These are phyloP conservation scores for Lipomyces yamanashiensis DNA, from an alignment of 805 yeast genomes.

Conservation along the genomic window DNA sequence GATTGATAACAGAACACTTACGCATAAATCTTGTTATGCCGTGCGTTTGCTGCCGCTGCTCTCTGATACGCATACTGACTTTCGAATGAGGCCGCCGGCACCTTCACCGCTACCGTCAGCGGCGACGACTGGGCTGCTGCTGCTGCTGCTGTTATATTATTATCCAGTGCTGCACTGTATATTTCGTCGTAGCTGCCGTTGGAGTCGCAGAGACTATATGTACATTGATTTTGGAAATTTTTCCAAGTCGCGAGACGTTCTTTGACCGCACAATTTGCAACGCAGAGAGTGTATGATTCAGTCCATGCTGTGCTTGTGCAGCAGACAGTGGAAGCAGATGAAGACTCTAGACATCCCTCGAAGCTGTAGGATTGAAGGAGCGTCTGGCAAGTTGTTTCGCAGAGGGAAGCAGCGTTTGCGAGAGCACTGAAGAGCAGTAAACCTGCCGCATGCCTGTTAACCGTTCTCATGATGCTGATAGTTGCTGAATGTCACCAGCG, in stretches of 20 bases:
- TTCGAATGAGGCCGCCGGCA: background rate
- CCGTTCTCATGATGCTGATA: background rate
- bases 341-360: background rate
- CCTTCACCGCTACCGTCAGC: slow-evolving; percentile 3
- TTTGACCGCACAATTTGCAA: slow-evolving; percentile 8
- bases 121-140: background rate
- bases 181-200: slow-evolving; percentile 13
- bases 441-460: background rate
- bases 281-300: slow-evolving; percentile 17
- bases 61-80: slow-evolving; percentile 14
- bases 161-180: slow-evolving; percentile 11
- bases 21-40: slow-evolving; percentile 15
- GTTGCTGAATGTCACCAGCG: background rate
- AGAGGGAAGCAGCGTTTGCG: background rate
- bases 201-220: slow-evolving; percentile 9
- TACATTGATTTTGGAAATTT: slow-evolving; percentile 1
- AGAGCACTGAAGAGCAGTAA: background rate
- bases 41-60: slow-evolving; percentile 7
- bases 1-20: background rate
- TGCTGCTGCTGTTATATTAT: background rate
- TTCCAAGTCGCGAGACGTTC: slow-evolving; percentile 11
- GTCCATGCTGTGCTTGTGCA: slow-evolving; percentile 11
- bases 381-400: slow-evolving; percentile 2
- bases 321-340: background rate
- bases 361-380: slow-evolving; percentile 1